A percentile compares a stretch with the other conserved stretches of the same genome.
Conservation (phyloP, 345 rosid genomes). For the Trapa bicornis region DNA sequence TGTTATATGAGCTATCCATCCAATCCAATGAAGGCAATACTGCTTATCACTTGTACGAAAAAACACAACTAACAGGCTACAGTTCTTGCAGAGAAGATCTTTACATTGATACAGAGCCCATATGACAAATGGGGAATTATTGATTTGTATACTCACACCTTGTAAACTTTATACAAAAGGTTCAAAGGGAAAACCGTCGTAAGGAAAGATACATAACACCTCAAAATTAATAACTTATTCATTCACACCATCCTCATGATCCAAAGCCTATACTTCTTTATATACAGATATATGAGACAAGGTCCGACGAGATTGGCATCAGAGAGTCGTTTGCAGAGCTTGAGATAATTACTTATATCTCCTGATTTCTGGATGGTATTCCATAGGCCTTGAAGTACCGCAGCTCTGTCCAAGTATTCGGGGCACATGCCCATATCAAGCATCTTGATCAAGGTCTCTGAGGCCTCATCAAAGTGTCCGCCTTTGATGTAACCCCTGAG, state of each 20-base stretch:
- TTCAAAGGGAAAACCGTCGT: not conserved
- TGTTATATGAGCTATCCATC: too few species aligned
- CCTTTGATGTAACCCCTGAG: slow-evolving; percentile 82
- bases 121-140: not conserved
- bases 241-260: slow-evolving; percentile 56
- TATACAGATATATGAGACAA: slow-evolving; percentile 60
- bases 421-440: slow-evolving; percentile 70
- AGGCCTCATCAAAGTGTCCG: slow-evolving; percentile 69
- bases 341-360: slow-evolving; percentile 45
- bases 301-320: slow-evolving; percentile 63
- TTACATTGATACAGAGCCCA: not conserved
- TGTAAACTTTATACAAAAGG: not conserved
- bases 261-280: slow-evolving; percentile 72
- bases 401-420: slow-evolving; percentile 71
- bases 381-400: slow-evolving; percentile 77
- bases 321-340: slow-evolving; percentile 54
- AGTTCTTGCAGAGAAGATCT: not conserved
- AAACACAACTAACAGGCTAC: too few species aligned
- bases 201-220: not conserved
- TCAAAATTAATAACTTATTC: not conserved
- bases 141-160: not conserved
- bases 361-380: slow-evolving; percentile 52
- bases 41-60: too few species aligned
- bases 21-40: too few species aligned
- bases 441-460: slow-evolving; percentile 51